Evolutionary conservation across 1,284 basidiomycete genomes (phyloP).

Genomic region (Hypsizygus ulmarius): DNA sequence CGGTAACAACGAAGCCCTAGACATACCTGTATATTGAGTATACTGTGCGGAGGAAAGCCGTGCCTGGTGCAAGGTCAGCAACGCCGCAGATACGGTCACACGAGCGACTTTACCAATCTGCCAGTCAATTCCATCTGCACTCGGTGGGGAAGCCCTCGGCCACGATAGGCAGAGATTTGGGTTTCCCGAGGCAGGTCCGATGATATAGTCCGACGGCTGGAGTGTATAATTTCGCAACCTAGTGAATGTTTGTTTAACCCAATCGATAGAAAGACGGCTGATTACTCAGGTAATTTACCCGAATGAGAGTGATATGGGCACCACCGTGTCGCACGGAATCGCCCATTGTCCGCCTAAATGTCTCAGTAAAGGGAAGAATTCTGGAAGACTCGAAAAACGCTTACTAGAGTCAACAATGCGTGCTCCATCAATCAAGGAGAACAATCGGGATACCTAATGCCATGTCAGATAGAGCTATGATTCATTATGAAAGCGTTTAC

Average conservation of each 20-base stretch:
- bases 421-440: slow-evolving; percentile 58
- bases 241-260: slow-evolving; percentile 15
- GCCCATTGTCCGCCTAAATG: slow-evolving; percentile 71
- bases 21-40: slow-evolving; percentile 79
- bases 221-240: slow-evolving; percentile 63
- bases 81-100: not conserved
- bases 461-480: not conserved
- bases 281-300: slow-evolving; percentile 45
- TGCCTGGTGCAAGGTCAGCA: slow-evolving; percentile 39
- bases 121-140: slow-evolving; percentile 83
- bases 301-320: slow-evolving; percentile 72
- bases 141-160: slow-evolving; percentile 69
- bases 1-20: slow-evolving; percentile 4
- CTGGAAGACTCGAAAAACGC: slow-evolving; percentile 15
- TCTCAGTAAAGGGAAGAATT: not conserved
- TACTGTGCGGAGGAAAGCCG: slow-evolving; percentile 76
- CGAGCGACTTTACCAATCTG: slow-evolving; percentile 54
- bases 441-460: slow-evolving; percentile 67
- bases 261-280: not conserved
- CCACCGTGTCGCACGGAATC: slow-evolving; percentile 71
- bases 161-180: slow-evolving; percentile 78
- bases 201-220: slow-evolving; percentile 80
- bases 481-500: slow-evolving; percentile 37
- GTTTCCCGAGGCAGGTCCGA: slow-evolving; percentile 66
- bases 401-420: slow-evolving; percentile 64